Evolutionary conservation across 352 stramenopile genomes (phyloP).

Genomic region (Globisporangium nodosum): DNA sequence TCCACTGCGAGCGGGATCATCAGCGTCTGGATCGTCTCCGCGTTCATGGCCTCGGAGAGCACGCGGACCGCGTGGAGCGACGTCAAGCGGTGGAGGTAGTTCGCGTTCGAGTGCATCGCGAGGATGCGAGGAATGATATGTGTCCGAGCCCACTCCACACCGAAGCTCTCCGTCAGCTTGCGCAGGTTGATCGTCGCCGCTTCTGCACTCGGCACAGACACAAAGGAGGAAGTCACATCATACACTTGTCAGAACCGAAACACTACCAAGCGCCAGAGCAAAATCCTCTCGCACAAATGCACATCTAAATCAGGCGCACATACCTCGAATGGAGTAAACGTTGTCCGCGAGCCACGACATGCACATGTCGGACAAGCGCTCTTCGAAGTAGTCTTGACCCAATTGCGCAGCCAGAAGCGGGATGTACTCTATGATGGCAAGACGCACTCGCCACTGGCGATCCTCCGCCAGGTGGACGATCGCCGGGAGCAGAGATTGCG

Average conservation of each 20-base stretch:
- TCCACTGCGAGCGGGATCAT: conserved; percentile 91
- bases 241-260: background rate
- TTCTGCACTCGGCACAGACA: conserved; percentile 25
- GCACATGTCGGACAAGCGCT: conserved; percentile 93
- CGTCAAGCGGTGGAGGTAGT: conserved; percentile 94
- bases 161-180: conserved; percentile 92
- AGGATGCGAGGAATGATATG: conserved; percentile 94
- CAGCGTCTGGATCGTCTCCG: conserved; percentile 75
- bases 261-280: background rate
- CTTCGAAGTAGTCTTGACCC: conserved; percentile 94
- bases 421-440: conserved; percentile 98
- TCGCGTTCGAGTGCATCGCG: conserved; percentile 91
- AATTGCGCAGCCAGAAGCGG: conserved; percentile 95
- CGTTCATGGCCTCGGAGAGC: conserved; percentile 66
- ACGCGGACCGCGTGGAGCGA: conserved; percentile 87
- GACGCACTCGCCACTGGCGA: conserved; percentile 97
- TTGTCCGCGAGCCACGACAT: conserved; percentile 97
- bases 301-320: background rate
- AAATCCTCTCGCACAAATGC: background rate
- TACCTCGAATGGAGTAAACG: conserved; percentile 94
- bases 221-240: background rate
- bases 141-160: conserved; percentile 92
- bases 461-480: conserved; percentile 98
- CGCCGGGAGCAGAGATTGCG: conserved; percentile 94
- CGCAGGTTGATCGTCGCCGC: conserved; percentile 96